These are phyloP conservation scores for Apophysomyces ossiformis DNA, from an alignment of 371 early-diverging fungal genomes.

Conservation along the genomic window DNA sequence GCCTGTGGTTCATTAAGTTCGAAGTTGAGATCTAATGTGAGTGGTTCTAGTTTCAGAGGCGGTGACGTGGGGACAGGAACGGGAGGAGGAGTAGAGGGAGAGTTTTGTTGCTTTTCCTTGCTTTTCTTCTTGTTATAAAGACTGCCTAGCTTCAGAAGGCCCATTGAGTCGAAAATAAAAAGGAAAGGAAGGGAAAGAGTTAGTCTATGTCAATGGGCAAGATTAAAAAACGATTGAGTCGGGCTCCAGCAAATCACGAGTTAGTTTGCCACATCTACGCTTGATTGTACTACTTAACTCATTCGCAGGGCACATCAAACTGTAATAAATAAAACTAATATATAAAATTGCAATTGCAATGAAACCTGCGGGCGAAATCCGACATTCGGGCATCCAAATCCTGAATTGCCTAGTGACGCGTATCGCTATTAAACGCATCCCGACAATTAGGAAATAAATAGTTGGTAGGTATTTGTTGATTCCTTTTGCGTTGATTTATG, in stretches of 20 bases:
- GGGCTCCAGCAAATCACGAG: constrained; percentile 6
- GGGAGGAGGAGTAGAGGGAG: constrained; percentile 6
- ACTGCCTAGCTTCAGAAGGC: constrained; percentile 35
- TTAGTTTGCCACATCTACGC: constrained; percentile 4
- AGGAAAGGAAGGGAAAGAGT: constrained; percentile 19
- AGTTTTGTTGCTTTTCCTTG: constrained; percentile 17
- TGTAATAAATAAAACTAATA: background rate
- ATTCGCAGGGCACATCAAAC: background rate
- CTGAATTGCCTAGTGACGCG: no score
- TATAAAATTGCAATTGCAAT: no score
- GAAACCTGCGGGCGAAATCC: no score
- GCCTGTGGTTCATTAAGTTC: constrained; percentile 20
- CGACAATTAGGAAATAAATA: no score
- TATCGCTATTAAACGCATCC: no score
- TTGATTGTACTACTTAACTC: background rate
- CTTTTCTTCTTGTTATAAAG: constrained; percentile 31
- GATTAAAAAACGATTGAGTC: constrained; percentile 13
- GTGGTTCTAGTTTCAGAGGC: constrained; percentile 25
- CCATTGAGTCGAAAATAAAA: constrained; percentile 26
- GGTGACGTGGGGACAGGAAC: constrained; percentile 18
- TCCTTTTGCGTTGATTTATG: no score
- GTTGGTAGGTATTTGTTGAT: no score
- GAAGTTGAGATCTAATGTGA: constrained; percentile 28
- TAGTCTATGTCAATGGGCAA: background rate
- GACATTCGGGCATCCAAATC: no score